Conservation (phyloP, 2,329 filamentous ascomycete species). For the Dothiorella sarmentorum region DNA sequence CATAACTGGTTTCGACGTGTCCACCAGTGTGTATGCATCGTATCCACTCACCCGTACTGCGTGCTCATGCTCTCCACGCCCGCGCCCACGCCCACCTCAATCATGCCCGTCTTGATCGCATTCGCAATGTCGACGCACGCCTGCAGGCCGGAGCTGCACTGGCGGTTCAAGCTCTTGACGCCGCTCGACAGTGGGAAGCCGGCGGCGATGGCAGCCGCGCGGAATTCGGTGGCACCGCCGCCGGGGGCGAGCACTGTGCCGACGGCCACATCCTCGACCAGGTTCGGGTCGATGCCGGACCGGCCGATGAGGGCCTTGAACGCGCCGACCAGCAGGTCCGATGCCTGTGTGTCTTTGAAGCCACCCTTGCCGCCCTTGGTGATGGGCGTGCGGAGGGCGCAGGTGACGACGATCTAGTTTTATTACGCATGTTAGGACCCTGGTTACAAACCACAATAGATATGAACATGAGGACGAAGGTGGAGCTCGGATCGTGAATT, state of each 20-base stretch:
- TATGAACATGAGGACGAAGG: no score
- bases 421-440: no score
- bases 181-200: slow-evolving; percentile 83
- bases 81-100: slow-evolving; percentile 88
- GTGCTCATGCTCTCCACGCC: slow-evolving; percentile 95
- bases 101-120: slow-evolving; percentile 86
- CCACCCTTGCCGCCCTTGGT: slow-evolving; percentile 90
- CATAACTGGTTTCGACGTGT: no score
- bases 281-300: slow-evolving; percentile 79
- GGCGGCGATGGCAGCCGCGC: slow-evolving; percentile 83
- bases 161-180: slow-evolving; percentile 86
- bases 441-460: no score
- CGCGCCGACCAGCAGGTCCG: slow-evolving; percentile 80
- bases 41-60: slow-evolving; percentile 62
- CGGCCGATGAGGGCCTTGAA: slow-evolving; percentile 72
- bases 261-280: slow-evolving; percentile 90
- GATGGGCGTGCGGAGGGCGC: slow-evolving; percentile 84
- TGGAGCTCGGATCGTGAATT: no score
- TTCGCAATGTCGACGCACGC: slow-evolving; percentile 93
- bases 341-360: slow-evolving; percentile 89
- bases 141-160: slow-evolving; percentile 91
- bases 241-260: slow-evolving; percentile 89
- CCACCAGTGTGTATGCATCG: no score
- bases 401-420: slow-evolving; percentile 76
- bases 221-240: slow-evolving; percentile 94